Base-by-base conservation (phyloP, 306 rosid genomes). In the Benincasa hispida region DNA sequence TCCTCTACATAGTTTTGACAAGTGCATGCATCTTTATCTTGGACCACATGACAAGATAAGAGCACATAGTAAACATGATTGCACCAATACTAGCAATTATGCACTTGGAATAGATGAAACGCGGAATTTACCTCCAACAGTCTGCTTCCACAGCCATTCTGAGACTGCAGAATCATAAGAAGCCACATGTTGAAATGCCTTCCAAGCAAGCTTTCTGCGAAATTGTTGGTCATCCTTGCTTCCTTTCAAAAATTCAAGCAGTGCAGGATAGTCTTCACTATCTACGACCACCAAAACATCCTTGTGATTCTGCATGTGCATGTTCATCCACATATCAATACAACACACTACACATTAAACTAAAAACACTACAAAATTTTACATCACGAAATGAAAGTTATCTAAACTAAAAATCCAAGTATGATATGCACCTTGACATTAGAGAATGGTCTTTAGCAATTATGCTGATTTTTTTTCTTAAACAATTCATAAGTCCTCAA, bases 91-190 rank as follows among this genome's bases (percentile, higher is more conserved):
- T 9, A 72, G 59, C 25, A 0, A 4, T 61, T 61, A 30, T 17
- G 24, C 68, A 61, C 2, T 14, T 22, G 2, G 42, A 70, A 59
- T 8, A 76, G 42, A 76, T 57, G 74, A 51, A 34, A 45, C 58
- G 58, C 55, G 53, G 15, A 59, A 77, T n/a, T 34, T 86, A 90
- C 95, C 96, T 83, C 87, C 92, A 14, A 32, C 83, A 63, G 88
- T 87, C 79, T 94, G 96, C 88, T 90, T 90, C 98, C 98, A 94
- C 53, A 94, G 75, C 98, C 98, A 91, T 89, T 94, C 96, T 34
- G 97, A 86, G 59, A 94, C 93, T 5, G 97, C 96, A 79, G 97
- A 88, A 74, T 94, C 97, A 81, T 94, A 91, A 37, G 97, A 89
- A 78, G 96, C 92, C 78, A 85, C 93, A 57, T 91, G 96, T 73